These are phyloP conservation scores for Pseudognaphalium luteoalbum DNA, from an alignment of 129 eudicot species.

Conservation along the genomic window DNA sequence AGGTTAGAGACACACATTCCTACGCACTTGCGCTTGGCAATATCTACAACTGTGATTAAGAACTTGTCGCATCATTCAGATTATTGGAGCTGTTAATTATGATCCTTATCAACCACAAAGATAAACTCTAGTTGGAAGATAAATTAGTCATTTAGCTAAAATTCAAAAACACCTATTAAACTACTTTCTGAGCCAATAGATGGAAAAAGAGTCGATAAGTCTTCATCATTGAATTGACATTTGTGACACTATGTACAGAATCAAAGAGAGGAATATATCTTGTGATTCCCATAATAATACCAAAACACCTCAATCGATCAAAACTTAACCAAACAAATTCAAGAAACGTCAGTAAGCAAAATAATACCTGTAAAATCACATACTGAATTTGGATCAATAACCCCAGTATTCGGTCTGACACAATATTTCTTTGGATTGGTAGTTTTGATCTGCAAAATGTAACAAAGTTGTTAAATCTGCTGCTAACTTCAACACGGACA, in stretches of 20 bases:
- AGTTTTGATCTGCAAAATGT: constrained; percentile 50
- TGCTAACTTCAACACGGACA: constrained; percentile 2
- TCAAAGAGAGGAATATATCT: background rate
- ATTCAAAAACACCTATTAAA: background rate
- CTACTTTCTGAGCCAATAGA: background rate
- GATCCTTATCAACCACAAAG: background rate
- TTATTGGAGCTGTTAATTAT: background rate
- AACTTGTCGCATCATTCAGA: constrained; percentile 1
- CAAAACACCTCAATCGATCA: background rate
- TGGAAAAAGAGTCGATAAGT: background rate
- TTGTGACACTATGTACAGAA: background rate
- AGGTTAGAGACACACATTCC: background rate
- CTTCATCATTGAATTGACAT: background rate
- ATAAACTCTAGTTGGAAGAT: background rate
- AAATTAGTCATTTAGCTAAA: background rate
- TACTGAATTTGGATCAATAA: constrained; percentile 42
- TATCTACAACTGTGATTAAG: background rate
- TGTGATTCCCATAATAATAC: background rate
- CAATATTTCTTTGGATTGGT: constrained; percentile 62
- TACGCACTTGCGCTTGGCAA: background rate
- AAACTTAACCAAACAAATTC: background rate
- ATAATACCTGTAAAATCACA: constrained; percentile 48
- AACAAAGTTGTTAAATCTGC: constrained; percentile 15
- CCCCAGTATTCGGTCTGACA: constrained; percentile 61
- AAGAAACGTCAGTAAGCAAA: constrained; percentile 11